phyloP scores from a whole-genome alignment of 2,329 filamentous ascomycete genomes.

The Paecilomyces sp. region DNA sequence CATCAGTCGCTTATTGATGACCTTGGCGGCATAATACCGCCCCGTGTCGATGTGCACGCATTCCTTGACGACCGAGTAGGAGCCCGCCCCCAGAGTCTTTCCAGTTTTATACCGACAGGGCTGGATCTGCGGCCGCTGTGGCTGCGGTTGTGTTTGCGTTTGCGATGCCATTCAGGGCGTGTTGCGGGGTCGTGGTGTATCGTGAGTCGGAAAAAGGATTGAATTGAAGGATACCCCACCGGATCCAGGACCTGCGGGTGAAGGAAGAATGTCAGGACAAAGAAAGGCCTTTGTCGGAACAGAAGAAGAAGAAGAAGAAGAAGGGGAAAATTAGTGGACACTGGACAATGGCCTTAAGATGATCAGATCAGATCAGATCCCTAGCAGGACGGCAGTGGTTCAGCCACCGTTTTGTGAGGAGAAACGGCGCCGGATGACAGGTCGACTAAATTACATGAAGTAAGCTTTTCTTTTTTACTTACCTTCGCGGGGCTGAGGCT shows the following conservation, averaged over 20 bases:
- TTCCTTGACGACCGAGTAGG: conserved; percentile 97
- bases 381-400: not conserved
- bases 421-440: not conserved
- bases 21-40: conserved; percentile 96
- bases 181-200: not conserved
- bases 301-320: not conserved
- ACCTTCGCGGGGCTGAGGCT: not conserved
- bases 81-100: conserved; percentile 92
- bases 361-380: not conserved
- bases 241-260: not conserved
- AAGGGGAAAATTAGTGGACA: no score
- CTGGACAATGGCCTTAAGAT: no score
- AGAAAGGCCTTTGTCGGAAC: not conserved
- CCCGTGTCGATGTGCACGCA: conserved; percentile 98
- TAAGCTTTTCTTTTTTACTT: not conserved
- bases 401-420: not conserved
- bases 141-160: conserved; percentile 15
- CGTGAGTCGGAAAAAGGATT: not conserved
- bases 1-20: conserved; percentile 99
- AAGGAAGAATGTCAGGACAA: not conserved
- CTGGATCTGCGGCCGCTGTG: conserved; percentile 62
- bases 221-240: not conserved
- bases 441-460: not conserved
- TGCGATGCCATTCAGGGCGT: conserved; percentile 21
- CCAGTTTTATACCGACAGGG: conserved; percentile 98